Evolutionary conservation across 768 basidiomycete genomes (phyloP).

Genomic region (Solioccasus polychromus): DNA sequence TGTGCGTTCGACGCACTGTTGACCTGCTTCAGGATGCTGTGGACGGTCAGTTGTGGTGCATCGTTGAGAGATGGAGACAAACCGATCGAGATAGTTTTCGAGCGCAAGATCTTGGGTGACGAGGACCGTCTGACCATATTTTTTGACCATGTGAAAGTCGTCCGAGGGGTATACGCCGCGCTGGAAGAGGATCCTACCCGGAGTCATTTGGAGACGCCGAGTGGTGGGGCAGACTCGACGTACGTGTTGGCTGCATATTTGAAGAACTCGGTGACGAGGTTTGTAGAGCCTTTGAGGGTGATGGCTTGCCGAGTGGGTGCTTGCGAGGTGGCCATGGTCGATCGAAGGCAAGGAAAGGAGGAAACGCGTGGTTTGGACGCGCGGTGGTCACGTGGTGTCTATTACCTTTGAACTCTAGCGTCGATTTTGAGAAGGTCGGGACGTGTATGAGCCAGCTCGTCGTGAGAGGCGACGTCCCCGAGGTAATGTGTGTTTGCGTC

Average conservation of each 20-base stretch:
- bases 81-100: constrained; percentile 91
- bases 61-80: neutral
- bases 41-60: neutral
- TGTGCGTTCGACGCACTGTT: constrained; percentile 80
- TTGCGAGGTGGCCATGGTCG: constrained; percentile 44
- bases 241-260: constrained; percentile 98
- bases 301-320: constrained; percentile 67
- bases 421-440: too few relatives aligned
- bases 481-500: too few relatives aligned
- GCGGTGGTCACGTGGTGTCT: constrained; percentile 3
- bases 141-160: constrained; percentile 99
- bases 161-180: constrained; percentile 96
- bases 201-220: too few relatives aligned
- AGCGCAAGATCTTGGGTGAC: constrained; percentile 92
- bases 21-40: constrained; percentile 84
- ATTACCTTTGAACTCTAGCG: too few relatives aligned
- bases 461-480: too few relatives aligned
- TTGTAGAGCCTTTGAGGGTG: constrained; percentile 92
- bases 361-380: too few relatives aligned
- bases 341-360: too few relatives aligned
- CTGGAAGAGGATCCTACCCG: constrained; percentile 85
- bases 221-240: constrained; percentile 27
- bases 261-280: constrained; percentile 97
- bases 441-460: too few relatives aligned
- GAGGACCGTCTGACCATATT: constrained; percentile 94